Base-by-base conservation (phyloP, 140 eudicot species). In the Senecio squalidus region DNA sequence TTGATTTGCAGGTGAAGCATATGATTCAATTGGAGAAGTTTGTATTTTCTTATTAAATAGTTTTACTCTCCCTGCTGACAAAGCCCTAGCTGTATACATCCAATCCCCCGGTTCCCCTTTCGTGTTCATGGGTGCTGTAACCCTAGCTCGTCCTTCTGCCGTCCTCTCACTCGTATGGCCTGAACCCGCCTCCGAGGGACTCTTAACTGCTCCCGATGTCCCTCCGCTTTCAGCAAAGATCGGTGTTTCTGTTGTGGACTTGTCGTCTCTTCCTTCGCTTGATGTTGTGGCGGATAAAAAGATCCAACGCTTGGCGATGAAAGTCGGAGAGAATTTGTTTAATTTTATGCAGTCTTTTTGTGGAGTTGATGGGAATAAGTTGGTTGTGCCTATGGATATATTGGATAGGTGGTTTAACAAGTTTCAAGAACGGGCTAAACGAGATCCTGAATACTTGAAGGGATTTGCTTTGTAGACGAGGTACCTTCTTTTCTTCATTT, bases 281-380 rank as follows among this genome's bases (percentile, higher is more conserved):
- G 96, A 92, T 62, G 95, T 87, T 36, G 72, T 81, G 2, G 98
- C 94, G 1, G 96, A 77, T 66, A 77, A 81, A 68, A 86, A 49
- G 77, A 84, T 92, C 22, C 92, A 92, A 75, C 79, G 94, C 44
- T 26, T 84, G 74, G 98, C 98, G 1, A 52, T 92, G 84, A 92
- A 79, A 58, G 98, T 92, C 6, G 96, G 98, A 16, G 96, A 91
- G 78, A 91, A 91, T 55, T 62, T 91, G 79, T 91, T 91, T 26
- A 91, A 86, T 62, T 91, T 92, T 50, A 92, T 92, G 98, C 98
- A 92, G 85, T 92, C 98, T 25, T 92, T 86, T 51, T 92, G 98
- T 69, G 96, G 95, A 5, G 96, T 92, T 26, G 96, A 92, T 71
- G 98, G 96, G 54, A 79, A 78, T 62, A 91, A 75, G 63, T 76